A percentile compares a stretch with the other conserved stretches of the same genome.
phyloP scores from a whole-genome alignment of 1,284 basidiomycete species.

The Ceratobasidium sp. region DNA sequence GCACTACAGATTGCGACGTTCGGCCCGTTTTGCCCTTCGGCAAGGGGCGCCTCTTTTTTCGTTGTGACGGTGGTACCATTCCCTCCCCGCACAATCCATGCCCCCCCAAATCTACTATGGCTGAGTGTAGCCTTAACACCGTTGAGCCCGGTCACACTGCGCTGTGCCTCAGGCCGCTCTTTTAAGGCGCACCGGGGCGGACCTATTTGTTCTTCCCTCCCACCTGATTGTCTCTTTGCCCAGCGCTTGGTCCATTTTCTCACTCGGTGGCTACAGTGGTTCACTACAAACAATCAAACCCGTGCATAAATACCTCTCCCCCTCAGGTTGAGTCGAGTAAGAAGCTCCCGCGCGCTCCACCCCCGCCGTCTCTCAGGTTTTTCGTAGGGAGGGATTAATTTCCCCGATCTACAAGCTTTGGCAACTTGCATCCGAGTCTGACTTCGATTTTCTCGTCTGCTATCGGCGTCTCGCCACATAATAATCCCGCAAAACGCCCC shows the following conservation, averaged over 20 bases:
- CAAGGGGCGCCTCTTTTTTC: conserved; percentile 37
- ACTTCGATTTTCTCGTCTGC: conserved; percentile 13
- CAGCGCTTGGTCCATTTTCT: no score
- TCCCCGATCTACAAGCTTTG: background rate
- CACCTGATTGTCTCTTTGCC: no score
- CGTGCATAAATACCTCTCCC: no score
- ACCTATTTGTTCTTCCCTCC: no score
- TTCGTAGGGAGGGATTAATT: no score
- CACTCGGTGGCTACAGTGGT: no score
- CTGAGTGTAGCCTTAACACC: background rate
- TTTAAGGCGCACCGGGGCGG: conserved; percentile 19
- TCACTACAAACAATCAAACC: no score
- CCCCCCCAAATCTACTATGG: conserved; percentile 24
- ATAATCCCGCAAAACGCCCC: conserved; percentile 36
- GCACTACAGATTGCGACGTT: background rate
- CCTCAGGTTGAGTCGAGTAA: no score
- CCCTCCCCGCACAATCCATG: conserved; percentile 11
- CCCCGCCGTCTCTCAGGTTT: no score
- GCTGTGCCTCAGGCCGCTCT: conserved; percentile 25
- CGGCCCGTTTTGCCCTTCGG: conserved; percentile 10
- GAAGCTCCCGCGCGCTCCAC: no score
- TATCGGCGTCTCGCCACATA: conserved; percentile 20
- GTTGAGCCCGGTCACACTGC: conserved; percentile 18
- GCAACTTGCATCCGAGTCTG: conserved; percentile 27
- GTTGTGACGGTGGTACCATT: conserved; percentile 36